A percentile compares a stretch with the other conserved stretches of the same genome.
These are phyloP conservation scores for Clarireedia sp. DNA, from an alignment of 2,329 filamentous ascomycete species.

Conservation along the genomic window DNA sequence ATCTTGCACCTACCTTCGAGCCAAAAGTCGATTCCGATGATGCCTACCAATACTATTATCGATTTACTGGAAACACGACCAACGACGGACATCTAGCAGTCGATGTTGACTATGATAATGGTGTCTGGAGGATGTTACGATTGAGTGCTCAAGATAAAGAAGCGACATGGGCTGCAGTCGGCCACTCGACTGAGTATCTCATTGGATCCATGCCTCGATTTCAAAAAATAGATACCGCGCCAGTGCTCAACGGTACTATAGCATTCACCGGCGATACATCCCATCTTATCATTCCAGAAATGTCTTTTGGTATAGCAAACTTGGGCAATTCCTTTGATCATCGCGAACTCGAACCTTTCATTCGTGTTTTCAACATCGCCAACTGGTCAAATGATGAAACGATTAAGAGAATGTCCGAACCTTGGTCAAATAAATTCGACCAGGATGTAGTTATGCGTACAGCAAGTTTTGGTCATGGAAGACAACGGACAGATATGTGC, in stretches of 20 bases:
- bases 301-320: neutral
- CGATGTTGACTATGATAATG: conserved; percentile 4
- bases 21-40: neutral
- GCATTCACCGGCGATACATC: neutral
- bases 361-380: neutral
- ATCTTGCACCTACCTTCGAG: neutral
- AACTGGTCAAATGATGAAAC: neutral
- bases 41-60: conserved; percentile 7
- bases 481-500: conserved; percentile 8
- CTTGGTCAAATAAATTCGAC: neutral
- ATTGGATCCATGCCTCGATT: neutral
- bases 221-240: neutral
- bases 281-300: neutral
- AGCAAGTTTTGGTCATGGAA: conserved; percentile 6
- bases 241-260: neutral
- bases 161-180: neutral
- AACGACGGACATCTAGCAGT: neutral
- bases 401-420: neutral
- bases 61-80: neutral
- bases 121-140: neutral
- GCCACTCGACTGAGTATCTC: neutral
- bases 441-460: conserved; percentile 2
- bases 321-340: neutral
- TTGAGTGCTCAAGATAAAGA: neutral
- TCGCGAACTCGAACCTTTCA: conserved; percentile 3